phyloP scores from a whole-genome alignment of 108 stramenopile genomes.

The Chaetoceros tenuissimus region DNA sequence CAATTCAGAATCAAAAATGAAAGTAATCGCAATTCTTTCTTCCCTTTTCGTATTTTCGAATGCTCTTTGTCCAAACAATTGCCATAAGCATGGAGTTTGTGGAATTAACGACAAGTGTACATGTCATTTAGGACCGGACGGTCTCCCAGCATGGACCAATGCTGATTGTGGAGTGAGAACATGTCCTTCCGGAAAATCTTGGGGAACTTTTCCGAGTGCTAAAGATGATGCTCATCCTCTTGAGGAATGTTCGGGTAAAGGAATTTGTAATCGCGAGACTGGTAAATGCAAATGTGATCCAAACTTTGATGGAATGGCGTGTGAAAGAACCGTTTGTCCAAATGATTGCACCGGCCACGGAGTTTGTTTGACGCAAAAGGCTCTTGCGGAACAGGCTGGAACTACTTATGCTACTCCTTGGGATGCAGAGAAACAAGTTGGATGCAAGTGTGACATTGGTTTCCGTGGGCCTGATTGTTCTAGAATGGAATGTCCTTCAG shows the following conservation, averaged over 20 bases:
- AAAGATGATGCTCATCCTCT: slow-evolving; percentile 46
- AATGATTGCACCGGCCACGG: slow-evolving; percentile 66
- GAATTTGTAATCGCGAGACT: slow-evolving; percentile 56
- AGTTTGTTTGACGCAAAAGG: slow-evolving; percentile 56
- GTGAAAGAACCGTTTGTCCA: slow-evolving; percentile 59
- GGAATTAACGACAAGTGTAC: slow-evolving; percentile 62
- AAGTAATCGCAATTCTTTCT: no score
- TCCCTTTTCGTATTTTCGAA: no score
- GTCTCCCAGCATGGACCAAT: slow-evolving; percentile 60
- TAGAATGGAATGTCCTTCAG: slow-evolving; percentile 72
- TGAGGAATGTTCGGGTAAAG: slow-evolving; percentile 78
- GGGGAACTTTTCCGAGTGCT: slow-evolving; percentile 27
- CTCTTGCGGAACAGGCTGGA: slow-evolving; percentile 42
- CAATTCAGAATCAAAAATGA: no score
- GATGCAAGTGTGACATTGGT: slow-evolving; percentile 80
- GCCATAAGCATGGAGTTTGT: slow-evolving; percentile 50
- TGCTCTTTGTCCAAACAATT: slow-evolving; percentile 51
- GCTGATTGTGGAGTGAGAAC: slow-evolving; percentile 74
- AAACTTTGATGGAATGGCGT: slow-evolving; percentile 81
- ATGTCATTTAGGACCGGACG: slow-evolving; percentile 60
- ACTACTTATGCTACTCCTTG: slow-evolving; percentile 42
- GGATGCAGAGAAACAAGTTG: slow-evolving; percentile 76
- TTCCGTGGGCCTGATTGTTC: slow-evolving; percentile 84
- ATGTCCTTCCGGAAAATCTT: slow-evolving; percentile 60
- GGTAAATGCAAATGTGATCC: slow-evolving; percentile 72